Base-by-base conservation (phyloP, 192 early-diverging fungal species). In the Entrophospora sp. region DNA sequence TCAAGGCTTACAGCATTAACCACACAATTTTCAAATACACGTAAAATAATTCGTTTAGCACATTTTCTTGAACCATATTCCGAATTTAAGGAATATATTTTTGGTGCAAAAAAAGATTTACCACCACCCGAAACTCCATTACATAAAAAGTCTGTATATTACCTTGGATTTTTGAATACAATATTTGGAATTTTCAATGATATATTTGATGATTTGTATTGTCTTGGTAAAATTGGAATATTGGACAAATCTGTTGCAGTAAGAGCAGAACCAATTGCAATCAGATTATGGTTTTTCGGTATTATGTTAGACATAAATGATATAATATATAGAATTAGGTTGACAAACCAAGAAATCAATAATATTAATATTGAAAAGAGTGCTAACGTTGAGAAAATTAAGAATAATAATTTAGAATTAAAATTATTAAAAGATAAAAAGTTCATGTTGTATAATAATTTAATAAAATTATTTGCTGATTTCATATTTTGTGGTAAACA, bases 151-250 rank as follows among this genome's bases (percentile, higher is more conserved):
- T 7, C 32, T 38, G 34, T 30, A 31, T 27, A 18, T 48, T 69
- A 22, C 12, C 36, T 80, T 1, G 79, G 70, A 3, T 51, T 56
- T 35, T 20, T 85, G 48, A 81, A 79, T 61, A 75, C 62, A 5
- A 43, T 79, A 5, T 38, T 83, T 24, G 79, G 86, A 18, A 66
- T 90, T 16, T 71, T 73, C 25, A 87, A 92, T 63, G 87, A 89
- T 44, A 68, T 89, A 18, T 73, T 82, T 13, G 91, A 92, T 71
- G 91, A 92, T 64, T 69, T 90, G 22, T 83, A 82, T 46, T 90
- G 89, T 45, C 66, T 88, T 2, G 78, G 79, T 40, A 90, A 89
- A 55, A 73, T 92, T 57, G 87, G 86, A 9, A 65, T 87, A 12
- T 40, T 91, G 20, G 75, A 75, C 62, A 73, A 79, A 38, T 53